Evolutionary conservation across 2,329 filamentous ascomycete species (phyloP).

Genomic region (Cladosporium sp.): DNA sequence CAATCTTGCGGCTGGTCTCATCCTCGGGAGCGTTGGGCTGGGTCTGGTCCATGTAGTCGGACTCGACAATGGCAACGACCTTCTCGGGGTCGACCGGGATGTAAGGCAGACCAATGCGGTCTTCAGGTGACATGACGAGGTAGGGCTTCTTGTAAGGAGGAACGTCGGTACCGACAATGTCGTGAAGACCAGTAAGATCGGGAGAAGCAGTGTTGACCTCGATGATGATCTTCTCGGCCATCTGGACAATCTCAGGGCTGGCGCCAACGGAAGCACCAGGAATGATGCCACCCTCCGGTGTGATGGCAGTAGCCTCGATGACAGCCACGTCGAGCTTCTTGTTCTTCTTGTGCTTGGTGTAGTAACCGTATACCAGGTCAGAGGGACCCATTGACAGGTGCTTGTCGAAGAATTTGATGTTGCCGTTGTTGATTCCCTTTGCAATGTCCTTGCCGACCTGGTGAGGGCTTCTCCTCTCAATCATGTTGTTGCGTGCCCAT

Average conservation of each 20-base stretch:
- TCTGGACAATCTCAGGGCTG: conserved; percentile 79
- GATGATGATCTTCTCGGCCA: conserved; percentile 83
- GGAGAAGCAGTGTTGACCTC: conserved; percentile 88
- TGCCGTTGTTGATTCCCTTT: conserved; percentile 84
- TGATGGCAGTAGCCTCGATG: conserved; percentile 80
- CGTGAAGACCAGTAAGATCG: conserved; percentile 84
- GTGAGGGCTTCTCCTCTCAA: conserved; percentile 79
- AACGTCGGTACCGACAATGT: conserved; percentile 85
- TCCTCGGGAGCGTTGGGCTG: conserved; percentile 76
- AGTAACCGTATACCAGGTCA: conserved; percentile 75
- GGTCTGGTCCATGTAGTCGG: conserved; percentile 77
- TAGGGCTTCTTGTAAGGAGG: conserved; percentile 82
- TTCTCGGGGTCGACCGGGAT: conserved; percentile 84
- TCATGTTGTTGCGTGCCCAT: conserved; percentile 90
- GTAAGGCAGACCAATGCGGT: conserved; percentile 79
- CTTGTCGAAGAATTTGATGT: conserved; percentile 92
- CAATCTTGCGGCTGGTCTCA: conserved; percentile 71
- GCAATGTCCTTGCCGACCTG: conserved; percentile 89
- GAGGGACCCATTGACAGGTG: conserved; percentile 90
- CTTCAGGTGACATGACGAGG: conserved; percentile 80
- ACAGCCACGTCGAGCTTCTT: conserved; percentile 80
- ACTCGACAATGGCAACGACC: conserved; percentile 82
- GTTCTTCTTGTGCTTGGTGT: conserved; percentile 75
- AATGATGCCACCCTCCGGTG: conserved; percentile 85
- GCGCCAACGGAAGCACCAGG: conserved; percentile 84